Percentiles rank a stretch among this genome's conserved stretches.
Evolutionary conservation across 2,329 filamentous ascomycete species (phyloP).

Genomic region (Talaromyces marneffei): DNA sequence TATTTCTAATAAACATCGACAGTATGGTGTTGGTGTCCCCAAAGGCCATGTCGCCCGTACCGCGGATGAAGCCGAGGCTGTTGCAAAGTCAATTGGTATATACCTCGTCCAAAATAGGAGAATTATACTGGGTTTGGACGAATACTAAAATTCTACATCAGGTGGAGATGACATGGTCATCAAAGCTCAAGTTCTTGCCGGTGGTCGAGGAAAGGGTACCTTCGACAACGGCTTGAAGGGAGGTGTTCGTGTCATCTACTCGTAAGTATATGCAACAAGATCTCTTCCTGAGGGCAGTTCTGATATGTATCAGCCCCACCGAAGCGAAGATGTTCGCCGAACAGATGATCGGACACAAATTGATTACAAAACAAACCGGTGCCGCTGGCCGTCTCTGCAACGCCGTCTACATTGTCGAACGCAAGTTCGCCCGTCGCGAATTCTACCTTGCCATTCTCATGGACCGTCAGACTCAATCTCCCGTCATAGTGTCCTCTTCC

Average conservation of each 20-base stretch:
- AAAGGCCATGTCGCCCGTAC: conserved; percentile 80
- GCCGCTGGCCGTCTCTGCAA: conserved; percentile 90
- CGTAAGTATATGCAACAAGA: too few relatives aligned
- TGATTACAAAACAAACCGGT: conserved; percentile 99
- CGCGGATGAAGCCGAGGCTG: conserved; percentile 79
- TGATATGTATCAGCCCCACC: conserved; percentile 55
- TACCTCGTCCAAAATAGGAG: conserved; percentile 1
- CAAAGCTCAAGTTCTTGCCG: conserved; percentile 97
- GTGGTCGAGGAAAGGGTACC: conserved; percentile 93
- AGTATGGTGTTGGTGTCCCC: conserved; percentile 94
- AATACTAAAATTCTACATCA: conserved; percentile 22
- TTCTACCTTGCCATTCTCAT: conserved; percentile 99
- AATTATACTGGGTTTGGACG: neutral
- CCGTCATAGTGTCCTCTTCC: conserved; percentile 94
- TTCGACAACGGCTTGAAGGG: conserved; percentile 99
- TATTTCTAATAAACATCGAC: conserved; percentile 18
- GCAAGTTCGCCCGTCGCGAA: conserved; percentile 97
- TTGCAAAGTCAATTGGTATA: conserved; percentile 82
- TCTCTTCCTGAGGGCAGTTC: too few relatives aligned
- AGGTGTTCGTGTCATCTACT: conserved; percentile 98
- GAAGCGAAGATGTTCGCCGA: conserved; percentile 95
- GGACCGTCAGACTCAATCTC: conserved; percentile 85
- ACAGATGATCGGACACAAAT: conserved; percentile 99
- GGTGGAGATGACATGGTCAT: conserved; percentile 94
- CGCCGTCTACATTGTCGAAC: conserved; percentile 97